Evolutionary conservation across 352 stramenopile species (phyloP).

Genomic region (Phytophthora fragariaefolia): DNA sequence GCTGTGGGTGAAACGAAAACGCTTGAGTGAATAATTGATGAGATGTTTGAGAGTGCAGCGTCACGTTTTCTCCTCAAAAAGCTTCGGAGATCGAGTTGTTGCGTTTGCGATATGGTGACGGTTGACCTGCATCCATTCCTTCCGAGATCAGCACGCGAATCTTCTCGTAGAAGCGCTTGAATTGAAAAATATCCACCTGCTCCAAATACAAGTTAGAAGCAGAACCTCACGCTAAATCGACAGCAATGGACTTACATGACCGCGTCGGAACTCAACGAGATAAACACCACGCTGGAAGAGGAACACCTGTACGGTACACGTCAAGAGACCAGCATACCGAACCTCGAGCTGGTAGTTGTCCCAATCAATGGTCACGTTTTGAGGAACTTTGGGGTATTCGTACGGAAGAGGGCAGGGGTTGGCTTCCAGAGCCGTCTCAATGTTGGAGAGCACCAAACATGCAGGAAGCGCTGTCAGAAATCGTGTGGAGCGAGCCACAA

Average conservation of each 20-base stretch:
- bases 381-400: conserved; percentile 48
- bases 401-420: conserved; percentile 56
- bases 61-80: conserved; percentile 28
- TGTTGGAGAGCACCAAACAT: conserved; percentile 67
- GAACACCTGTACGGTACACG: conserved; percentile 83
- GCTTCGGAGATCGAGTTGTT: conserved; percentile 69
- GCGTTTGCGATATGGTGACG: conserved; percentile 52
- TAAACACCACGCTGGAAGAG: conserved; percentile 84
- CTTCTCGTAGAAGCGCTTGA: conserved; percentile 89
- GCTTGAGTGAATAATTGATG: conserved; percentile 18
- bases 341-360: conserved; percentile 79
- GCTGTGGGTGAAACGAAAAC: conserved; percentile 24
- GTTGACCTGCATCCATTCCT: conserved; percentile 43
- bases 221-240: neutral
- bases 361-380: conserved; percentile 74
- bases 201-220: conserved; percentile 17
- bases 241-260: conserved; percentile 56
- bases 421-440: conserved; percentile 58
- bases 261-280: conserved; percentile 80
- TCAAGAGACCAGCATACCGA: conserved; percentile 61
- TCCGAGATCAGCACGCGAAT: conserved; percentile 70
- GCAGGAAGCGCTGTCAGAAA: conserved; percentile 76
- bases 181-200: conserved; percentile 88
- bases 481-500: conserved; percentile 72
- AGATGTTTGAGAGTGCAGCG: conserved; percentile 7